Percentiles rank a stretch among this genome's conserved stretches.
Evolutionary conservation across 1,139 yeast species (phyloP).

Genomic region (Suhomyces chickasaworum): DNA sequence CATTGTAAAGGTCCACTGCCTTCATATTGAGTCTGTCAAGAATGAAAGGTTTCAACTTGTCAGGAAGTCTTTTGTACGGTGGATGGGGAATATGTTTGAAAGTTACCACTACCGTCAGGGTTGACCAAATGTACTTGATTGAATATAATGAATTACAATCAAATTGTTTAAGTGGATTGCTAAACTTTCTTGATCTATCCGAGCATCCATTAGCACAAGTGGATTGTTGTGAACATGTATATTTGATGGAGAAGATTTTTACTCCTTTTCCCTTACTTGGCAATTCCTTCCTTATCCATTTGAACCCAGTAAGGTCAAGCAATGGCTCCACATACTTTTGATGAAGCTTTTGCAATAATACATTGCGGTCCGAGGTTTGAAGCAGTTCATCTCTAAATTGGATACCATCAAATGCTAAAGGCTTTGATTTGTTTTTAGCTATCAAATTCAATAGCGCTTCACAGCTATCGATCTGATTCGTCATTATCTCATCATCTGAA

Average conservation of each 20-base stretch:
- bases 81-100: slow-evolving; percentile 20
- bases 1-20: slow-evolving; percentile 22
- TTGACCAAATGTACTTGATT: slow-evolving; percentile 21
- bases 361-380: slow-evolving; percentile 9
- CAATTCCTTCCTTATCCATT: slow-evolving; percentile 24
- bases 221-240: slow-evolving; percentile 23
- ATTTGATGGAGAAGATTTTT: slow-evolving; percentile 22
- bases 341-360: slow-evolving; percentile 17
- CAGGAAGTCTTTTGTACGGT: slow-evolving; percentile 23
- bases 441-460: slow-evolving; percentile 5
- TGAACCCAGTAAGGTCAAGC: slow-evolving; percentile 20
- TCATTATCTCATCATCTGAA: slow-evolving; percentile 2
- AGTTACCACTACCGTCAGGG: slow-evolving; percentile 17
- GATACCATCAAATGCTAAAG: slow-evolving; percentile 5
- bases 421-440: slow-evolving; percentile 3
- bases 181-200: slow-evolving; percentile 19
- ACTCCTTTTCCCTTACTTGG: slow-evolving; percentile 23
- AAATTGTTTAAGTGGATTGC: slow-evolving; percentile 23
- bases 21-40: slow-evolving; percentile 21
- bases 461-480: not conserved
- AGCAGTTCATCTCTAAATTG: slow-evolving; percentile 10
- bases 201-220: not conserved
- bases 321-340: slow-evolving; percentile 22
- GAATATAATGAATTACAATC: slow-evolving; percentile 21
- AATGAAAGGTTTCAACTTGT: slow-evolving; percentile 21